Percentiles rank a stretch among this genome's conserved stretches.
Conservation (phyloP, 306 rosid species). For the Trifolium repens region DNA sequence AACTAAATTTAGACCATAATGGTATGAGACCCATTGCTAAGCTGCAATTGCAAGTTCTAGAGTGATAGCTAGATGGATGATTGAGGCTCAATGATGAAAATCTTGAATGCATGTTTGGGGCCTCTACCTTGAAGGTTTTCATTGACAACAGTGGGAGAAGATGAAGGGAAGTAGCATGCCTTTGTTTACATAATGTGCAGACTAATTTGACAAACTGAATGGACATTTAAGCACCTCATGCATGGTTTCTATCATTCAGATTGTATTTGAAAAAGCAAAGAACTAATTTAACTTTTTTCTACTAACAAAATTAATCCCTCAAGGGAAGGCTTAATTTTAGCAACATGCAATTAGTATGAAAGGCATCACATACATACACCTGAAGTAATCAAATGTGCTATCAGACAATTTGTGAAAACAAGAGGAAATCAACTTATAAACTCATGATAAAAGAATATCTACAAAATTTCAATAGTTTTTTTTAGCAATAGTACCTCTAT, state of each 20-base stretch:
- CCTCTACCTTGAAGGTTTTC: not conserved
- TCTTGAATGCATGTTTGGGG: not conserved
- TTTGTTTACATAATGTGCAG: not conserved
- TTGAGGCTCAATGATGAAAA: constrained; percentile 9
- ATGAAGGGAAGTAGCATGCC: not conserved
- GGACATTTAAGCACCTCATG: constrained; percentile 17
- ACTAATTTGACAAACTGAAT: not conserved
- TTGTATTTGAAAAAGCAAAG: not conserved
- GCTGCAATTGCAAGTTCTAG: not conserved
- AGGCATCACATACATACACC: no score
- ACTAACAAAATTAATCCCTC: not conserved
- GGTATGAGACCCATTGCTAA: not conserved
- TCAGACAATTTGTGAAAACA: not conserved
- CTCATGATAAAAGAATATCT: constrained; percentile 41
- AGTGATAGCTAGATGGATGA: constrained; percentile 3
- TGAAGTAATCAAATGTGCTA: not conserved
- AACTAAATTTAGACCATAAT: not conserved
- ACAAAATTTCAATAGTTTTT: constrained; percentile 45
- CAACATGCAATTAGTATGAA: constrained; percentile 22
- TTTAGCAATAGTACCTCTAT: constrained; percentile 33
- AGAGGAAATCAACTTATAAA: constrained; percentile 24
- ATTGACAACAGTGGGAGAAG: not conserved
- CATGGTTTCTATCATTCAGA: not conserved
- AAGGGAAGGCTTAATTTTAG: constrained; percentile 5
- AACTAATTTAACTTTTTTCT: not conserved